Base-by-base conservation (phyloP, 2,329 filamentous ascomycete species). In the Aspergillus fijiensis region DNA sequence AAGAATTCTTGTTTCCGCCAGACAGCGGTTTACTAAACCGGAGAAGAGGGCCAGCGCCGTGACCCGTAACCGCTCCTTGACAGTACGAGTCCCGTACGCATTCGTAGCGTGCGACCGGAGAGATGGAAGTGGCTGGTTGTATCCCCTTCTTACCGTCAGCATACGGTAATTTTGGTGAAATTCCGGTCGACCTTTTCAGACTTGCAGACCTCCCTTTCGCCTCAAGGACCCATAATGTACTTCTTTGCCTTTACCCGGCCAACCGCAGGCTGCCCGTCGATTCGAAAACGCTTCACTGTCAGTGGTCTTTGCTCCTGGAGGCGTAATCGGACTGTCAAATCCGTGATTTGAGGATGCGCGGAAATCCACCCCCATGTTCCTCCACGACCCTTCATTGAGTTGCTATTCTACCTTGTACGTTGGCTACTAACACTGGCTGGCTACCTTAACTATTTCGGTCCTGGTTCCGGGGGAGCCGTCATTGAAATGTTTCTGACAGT, bases 61-160 rank as follows among this genome's bases (percentile, higher is more conserved):
- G 27, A 29, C 66, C 74, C 73, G 74, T 74, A 75, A 75, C 67
- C 73, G 72, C 72, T 67, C 49, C 62, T 45, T 73, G 71, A 74
- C 72, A 69, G 65, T 67, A 70, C 70, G 59, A 66, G 67, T 19
- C 67, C 57, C 55, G 59, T 73, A 74, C 70, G 65, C 62, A 61
- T 67, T 65, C 65, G 65, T 63, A 63, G 55, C 62, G 64, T 66
- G 65, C 66, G 69, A 68, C 68, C 70, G 70, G 70, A 72, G 62
- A 73, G 70, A 69, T 66, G 67, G 67, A 67, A 66, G 54, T 58
- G 63, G 60, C 63, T 68, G 60, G 25, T 7, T 35, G 33, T 47
- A 55, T 59, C 56, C 49, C 49, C 33, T 59, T 58, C 60, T 51
- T 63, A 55, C 51, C 21, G 53, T 55, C 19, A 23, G 19, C 5